Evolutionary conservation across 352 stramenopile species (phyloP).

Genomic region (Blastocystis sp.): DNA sequence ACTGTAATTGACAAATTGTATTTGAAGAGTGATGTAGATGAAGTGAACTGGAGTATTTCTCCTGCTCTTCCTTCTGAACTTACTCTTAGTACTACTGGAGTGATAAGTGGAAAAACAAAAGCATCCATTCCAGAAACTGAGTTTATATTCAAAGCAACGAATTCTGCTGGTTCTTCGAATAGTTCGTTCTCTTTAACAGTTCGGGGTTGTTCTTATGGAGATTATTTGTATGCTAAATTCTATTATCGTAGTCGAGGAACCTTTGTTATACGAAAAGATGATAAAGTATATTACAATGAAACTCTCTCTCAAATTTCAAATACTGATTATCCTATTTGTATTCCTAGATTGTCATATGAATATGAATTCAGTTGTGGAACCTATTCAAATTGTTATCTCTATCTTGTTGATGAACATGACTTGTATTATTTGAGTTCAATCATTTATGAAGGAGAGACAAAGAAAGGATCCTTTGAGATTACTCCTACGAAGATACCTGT

Average conservation of each 20-base stretch:
- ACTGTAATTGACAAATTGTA: too few relatives aligned
- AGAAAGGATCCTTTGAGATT: not conserved
- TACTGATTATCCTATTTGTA: not conserved
- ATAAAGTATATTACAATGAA: not conserved
- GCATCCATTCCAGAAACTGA: not conserved
- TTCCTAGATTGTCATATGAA: not conserved
- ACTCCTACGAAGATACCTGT: not conserved
- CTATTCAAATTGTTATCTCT: not conserved
- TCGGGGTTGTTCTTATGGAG: not conserved
- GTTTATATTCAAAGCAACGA: not conserved
- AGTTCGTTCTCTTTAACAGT: too few relatives aligned
- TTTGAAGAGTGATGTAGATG: too few relatives aligned
- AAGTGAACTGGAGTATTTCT: too few relatives aligned
- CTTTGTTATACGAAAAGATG: not conserved
- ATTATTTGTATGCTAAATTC: not conserved
- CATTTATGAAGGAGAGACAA: not conserved
- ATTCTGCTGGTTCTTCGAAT: not conserved
- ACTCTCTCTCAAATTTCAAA: not conserved
- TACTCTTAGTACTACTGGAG: not conserved
- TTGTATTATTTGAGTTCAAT: not conserved
- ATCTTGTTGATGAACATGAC: not conserved
- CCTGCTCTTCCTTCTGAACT: not conserved
- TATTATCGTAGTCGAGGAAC: not conserved
- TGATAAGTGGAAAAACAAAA: not conserved
- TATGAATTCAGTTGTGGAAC: not conserved